Base-by-base conservation (phyloP, 805 yeast species). In the Dipodascus geniculatus region DNA sequence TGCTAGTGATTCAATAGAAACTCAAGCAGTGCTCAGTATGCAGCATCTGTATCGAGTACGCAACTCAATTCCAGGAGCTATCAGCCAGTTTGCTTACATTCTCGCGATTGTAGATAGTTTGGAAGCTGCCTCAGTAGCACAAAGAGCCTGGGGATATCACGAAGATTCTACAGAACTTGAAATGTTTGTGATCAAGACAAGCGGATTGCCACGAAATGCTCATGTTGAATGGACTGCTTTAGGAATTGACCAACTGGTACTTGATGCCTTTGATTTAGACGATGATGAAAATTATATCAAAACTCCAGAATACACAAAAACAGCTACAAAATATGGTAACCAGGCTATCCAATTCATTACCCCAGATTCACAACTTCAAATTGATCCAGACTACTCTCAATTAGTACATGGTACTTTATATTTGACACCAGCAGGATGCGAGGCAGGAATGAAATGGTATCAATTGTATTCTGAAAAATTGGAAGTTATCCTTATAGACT, bases 151-250 rank as follows among this genome's bases (percentile, higher is more conserved):
- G 88, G 84, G 63, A 6, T 6, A 8, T 20, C 28, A 14, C n/a
- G 24, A 47, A 4, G 49, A 59, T 2, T 83, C 80, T 61, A 59
- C 2, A 60, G 66, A 48, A 60, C 62, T 9, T 63, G 84, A 38
- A 38, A 11, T 38, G 11, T 63, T 81, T 11, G 71, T 84, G 11
- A 83, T 79, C 0, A 72, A 75, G 59, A 83, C 85, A 0, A 65
- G 71, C 0, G 74, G 68, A 33, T 68, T 87, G 51, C 96, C 96
- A 3, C 77, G 75, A 52, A 70, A 71, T 42, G 88, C 90, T 0
- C 64, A 65, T 20, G 76, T 84, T 33, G 96, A 87, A 68, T 85
- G 95, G 91, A 79, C 83, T 38, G 95, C 91, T 0, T 56, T 77
- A 2, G 61, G 56, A 3, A 66, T 80, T 3, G 79, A 73, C 56